phyloP scores from a whole-genome alignment of 495 filamentous ascomycete genomes.

The Tuber brumale region DNA sequence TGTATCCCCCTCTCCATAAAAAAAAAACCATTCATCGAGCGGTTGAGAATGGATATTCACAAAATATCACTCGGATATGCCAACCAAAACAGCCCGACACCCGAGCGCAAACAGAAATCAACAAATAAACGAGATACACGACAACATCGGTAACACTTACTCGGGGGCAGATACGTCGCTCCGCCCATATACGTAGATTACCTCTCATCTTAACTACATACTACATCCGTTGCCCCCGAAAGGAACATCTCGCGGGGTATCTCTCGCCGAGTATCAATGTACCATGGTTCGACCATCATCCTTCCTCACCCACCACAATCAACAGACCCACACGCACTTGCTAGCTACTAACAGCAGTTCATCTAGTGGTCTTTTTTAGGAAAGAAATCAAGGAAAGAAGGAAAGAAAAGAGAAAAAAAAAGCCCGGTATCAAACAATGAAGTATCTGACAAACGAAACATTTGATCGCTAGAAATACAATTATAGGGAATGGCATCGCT shows the following conservation, averaged over 20 bases:
- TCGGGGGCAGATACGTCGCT: not conserved
- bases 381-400: not conserved
- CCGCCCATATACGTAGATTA: not conserved
- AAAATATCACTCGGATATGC: not conserved
- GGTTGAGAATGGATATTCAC: not conserved
- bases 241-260: not conserved
- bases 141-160: not conserved
- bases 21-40: not conserved
- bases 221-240: not conserved
- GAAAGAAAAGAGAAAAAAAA: not conserved
- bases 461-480: slow-evolving; percentile 5
- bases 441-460: slow-evolving; percentile 4
- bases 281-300: not conserved
- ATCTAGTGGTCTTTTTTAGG: slow-evolving; percentile 2
- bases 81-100: not conserved
- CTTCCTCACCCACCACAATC: not conserved
- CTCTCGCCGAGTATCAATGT: not conserved
- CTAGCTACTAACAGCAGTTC: not conserved
- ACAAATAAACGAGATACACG: not conserved
- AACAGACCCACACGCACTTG: not conserved
- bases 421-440: not conserved
- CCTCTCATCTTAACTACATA: not conserved
- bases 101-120: not conserved
- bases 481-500: not conserved
- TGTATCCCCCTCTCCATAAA: not conserved